Evolutionary conservation across 2,329 filamentous ascomycete species (phyloP), one percentile per base, ranked within the genome.

Genomic region (Neoscytalidium dimidiatum): DNA sequence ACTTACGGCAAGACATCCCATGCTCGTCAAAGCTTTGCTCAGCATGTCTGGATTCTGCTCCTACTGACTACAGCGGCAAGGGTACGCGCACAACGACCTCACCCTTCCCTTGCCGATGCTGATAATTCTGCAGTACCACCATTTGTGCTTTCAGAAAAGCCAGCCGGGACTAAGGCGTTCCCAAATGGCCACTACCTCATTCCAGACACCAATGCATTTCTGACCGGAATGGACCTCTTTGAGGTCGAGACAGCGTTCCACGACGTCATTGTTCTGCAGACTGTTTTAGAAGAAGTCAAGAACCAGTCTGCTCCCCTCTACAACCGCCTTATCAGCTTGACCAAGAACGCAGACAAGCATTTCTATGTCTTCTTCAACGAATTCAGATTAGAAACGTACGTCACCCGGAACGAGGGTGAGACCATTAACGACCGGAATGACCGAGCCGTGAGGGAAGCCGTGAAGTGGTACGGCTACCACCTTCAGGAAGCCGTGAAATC

Each of bases 351-450:
- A 72, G 93, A 96, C 69, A 99, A 99, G 83, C 88, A 94, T 63
- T 98, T 97, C 76, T 97, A 98, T 74, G 92, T 99, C 61, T 99
- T 99, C 77, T 98, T 98, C 86, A 99, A 99, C 77, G 95, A 99
- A 72, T 99, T 99, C 75, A 87, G 94, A 60, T 83, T 94, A 43
- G 96, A 99, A 78, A 99, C 95, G 0, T 91, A 97, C 73, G 87
- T 97, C 53, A 81, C 85, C 29, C 86, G 95, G 67, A 85, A 89
- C 21, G 78, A 84, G 5, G 90, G 91, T 41, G 95, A 99, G 81
- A 90, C 87, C 3, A 95, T 99, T 79, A 99, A 99, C 75, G 95
- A 99, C 77, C 87, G 95, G 63, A 99, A 99, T 74, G 96, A 99
- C 77, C 88, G 94, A 67, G 93, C 95, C 49, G 92, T 99, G 31